Evolutionary conservation across 371 early-diverging fungal genomes (phyloP).

Genomic region (Saksenaea vasiformis): DNA sequence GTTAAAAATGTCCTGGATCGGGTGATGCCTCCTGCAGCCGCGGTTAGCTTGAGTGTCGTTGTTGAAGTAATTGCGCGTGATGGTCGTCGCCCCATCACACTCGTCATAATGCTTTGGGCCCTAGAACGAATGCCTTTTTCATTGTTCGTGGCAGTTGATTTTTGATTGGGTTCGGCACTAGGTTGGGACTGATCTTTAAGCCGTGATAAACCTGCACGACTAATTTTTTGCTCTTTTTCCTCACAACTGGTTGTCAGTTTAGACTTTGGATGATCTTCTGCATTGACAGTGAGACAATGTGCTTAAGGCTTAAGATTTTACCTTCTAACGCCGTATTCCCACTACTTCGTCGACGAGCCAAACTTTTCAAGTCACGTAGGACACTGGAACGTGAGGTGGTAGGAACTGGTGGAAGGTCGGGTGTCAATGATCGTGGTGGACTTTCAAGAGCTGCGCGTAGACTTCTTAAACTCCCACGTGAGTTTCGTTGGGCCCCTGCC

Average conservation of each 20-base stretch:
- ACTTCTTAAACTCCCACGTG: conserved; percentile 23
- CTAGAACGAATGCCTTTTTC: conserved; percentile 21
- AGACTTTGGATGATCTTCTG: background rate
- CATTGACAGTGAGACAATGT: background rate
- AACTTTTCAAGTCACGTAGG: conserved; percentile 35
- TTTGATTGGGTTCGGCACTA: background rate
- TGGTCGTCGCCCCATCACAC: conserved; percentile 25
- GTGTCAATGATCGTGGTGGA: conserved; percentile 7
- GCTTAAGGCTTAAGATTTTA: background rate
- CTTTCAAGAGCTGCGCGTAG: conserved; percentile 10
- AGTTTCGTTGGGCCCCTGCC: conserved; percentile 21
- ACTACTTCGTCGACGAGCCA: conserved; percentile 34
- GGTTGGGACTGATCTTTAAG: background rate
- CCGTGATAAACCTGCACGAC: background rate
- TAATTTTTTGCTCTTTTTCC: background rate
- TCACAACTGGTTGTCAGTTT: background rate
- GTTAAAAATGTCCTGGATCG: conserved; percentile 20
- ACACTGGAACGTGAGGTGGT: conserved; percentile 39
- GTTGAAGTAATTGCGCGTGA: conserved; percentile 3
- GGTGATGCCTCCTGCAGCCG: conserved; percentile 15
- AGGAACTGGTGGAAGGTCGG: conserved; percentile 27
- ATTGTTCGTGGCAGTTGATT: background rate
- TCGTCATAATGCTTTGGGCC: conserved; percentile 27
- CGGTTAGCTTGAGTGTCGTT: background rate
- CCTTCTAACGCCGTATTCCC: background rate